Percentiles rank a stretch among this genome's conserved stretches.
These are phyloP conservation scores for Neohortaea acidophila DNA, from an alignment of 495 filamentous ascomycete genomes.

Conservation along the genomic window DNA sequence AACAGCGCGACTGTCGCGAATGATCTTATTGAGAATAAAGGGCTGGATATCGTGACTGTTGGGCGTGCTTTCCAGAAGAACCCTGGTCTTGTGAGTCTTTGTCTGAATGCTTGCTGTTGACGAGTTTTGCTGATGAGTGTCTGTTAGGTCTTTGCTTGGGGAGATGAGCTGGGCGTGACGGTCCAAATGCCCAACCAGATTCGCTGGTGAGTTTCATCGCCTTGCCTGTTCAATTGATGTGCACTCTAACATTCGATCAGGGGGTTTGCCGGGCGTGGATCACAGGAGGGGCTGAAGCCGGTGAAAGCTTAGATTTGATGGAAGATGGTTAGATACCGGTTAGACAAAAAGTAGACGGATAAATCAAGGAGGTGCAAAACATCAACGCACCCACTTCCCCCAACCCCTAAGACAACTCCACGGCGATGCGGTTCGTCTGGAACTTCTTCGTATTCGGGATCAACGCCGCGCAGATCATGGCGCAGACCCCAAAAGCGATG, in stretches of 20 bases:
- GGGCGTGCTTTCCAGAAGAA: constrained; percentile 58
- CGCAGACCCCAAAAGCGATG: constrained; percentile 7
- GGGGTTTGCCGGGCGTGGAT: constrained; percentile 33
- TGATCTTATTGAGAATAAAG: constrained; percentile 36
- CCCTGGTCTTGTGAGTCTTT: constrained; percentile 38
- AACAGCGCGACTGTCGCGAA: constrained; percentile 42
- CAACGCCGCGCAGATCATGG: neutral
- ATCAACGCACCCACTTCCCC: no score
- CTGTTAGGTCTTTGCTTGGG: constrained; percentile 38
- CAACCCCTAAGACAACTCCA: constrained; percentile 4
- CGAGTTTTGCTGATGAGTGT: neutral
- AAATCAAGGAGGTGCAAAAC: neutral
- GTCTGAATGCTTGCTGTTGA: neutral
- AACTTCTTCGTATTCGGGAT: constrained; percentile 5
- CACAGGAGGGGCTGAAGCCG: constrained; percentile 10
- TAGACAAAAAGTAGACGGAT: neutral
- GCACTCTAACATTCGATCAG: no score
- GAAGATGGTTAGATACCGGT: neutral
- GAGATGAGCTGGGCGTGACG: constrained; percentile 48
- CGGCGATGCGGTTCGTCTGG: constrained; percentile 11
- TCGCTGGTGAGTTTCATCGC: no score
- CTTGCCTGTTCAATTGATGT: no score
- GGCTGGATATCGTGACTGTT: constrained; percentile 43
- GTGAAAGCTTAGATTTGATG: neutral
- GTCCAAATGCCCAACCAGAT: constrained; percentile 54